Evolutionary conservation across 345 rosid genomes (phyloP), one percentile per base, ranked within the genome.

Genomic region (Populus pruinosa): DNA sequence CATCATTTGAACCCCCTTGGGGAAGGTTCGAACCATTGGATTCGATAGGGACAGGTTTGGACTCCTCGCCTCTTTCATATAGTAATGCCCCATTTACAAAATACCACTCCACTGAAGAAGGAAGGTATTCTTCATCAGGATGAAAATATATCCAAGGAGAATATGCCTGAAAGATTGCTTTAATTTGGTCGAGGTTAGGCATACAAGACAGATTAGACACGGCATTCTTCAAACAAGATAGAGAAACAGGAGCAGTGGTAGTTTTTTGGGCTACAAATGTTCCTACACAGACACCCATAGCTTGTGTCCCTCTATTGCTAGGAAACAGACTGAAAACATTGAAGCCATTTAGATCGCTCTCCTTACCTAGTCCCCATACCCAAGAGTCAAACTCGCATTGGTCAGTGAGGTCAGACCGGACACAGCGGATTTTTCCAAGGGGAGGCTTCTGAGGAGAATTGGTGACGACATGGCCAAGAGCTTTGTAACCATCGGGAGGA

Each of bases 21-120:
- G 98, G 99, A 67, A 95, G 98, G 85, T 92, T 95, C 2, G 87
- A 73, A 3, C 99, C 97, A 0, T 73, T 82, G n/a, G 88, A 66
- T 27, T 92, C 84, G 0, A 95, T 79, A 0, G 77, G 70, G 31
- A 69, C 72, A 0, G 99, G 96, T 1, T 83, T 83, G 14, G 96
- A 85, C 70, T 91, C 97, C n/a, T 92, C 86, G 0, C 90, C 97
- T 62, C 69, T 84, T 67, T 84, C 88, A 79, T 91, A 89, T n/a
- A 93, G 77, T 41, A 95, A 76, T 16, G 96, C 91, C n/a, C 96
- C 94, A 59, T 92, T 92, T 63, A 2, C 41, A 69, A 95, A 92
- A 71, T 75, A 91, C 98, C 99, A 93, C 9, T 25, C 83, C 27
- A 92, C 96, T 0, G 97, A 92, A 78, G 96, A 88, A n/a, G 98